Evolutionary conservation across 192 early-diverging fungal species (phyloP).

Genomic region (Mortierella alpina): DNA sequence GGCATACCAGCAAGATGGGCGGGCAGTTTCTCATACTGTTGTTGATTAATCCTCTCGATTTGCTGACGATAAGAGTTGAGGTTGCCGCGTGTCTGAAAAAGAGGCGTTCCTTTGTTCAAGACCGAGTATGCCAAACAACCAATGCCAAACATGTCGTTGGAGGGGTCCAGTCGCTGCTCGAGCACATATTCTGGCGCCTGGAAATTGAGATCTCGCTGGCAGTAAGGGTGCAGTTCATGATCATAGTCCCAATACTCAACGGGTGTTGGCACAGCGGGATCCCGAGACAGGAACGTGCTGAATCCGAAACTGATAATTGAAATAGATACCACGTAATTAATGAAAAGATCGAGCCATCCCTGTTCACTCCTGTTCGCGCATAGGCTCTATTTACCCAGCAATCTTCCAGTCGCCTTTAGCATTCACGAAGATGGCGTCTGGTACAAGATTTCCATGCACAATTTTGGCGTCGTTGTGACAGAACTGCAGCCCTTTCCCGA

Average conservation of each 20-base stretch:
- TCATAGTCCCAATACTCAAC: conserved; percentile 64
- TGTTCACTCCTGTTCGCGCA: no score
- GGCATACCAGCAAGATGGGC: conserved; percentile 61
- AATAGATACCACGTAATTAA: neutral
- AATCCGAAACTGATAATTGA: conserved; percentile 68
- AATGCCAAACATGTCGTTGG: conserved; percentile 83
- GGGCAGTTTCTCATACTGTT: conserved; percentile 60
- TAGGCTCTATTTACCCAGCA: conserved; percentile 62
- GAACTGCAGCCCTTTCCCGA: conserved; percentile 80
- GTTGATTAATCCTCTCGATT: conserved; percentile 57
- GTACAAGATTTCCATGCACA: conserved; percentile 79
- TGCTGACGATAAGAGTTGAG: conserved; percentile 71
- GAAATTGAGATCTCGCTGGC: conserved; percentile 62
- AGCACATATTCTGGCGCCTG: conserved; percentile 78
- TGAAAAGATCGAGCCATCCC: no score
- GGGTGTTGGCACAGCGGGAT: conserved; percentile 42
- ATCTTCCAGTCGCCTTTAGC: conserved; percentile 87
- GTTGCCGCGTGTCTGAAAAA: conserved; percentile 73
- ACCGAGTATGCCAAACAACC: conserved; percentile 82
- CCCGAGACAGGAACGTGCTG: conserved; percentile 61
- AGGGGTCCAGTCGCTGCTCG: conserved; percentile 61
- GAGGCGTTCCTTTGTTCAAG: conserved; percentile 73
- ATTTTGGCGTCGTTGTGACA: conserved; percentile 77
- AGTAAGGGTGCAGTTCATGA: conserved; percentile 66
- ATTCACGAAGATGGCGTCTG: conserved; percentile 81